Evolutionary conservation across 2,329 filamentous ascomycete species (phyloP).

Genomic region (Tolypocladium amazonense): DNA sequence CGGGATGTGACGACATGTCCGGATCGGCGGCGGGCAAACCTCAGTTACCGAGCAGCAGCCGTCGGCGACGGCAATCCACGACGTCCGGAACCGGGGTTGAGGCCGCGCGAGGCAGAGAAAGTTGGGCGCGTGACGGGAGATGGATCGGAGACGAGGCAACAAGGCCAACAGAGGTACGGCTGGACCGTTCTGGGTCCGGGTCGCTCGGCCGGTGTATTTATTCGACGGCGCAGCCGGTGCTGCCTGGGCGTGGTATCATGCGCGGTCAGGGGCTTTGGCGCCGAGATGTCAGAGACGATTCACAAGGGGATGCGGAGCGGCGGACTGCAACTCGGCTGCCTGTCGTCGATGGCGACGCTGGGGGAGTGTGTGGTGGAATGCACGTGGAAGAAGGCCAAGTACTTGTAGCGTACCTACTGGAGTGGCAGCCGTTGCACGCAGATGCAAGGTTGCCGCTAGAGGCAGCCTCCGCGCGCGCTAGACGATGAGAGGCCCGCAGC

Average conservation of each 20-base stretch:
- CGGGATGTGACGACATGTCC: slow-evolving; percentile 20
- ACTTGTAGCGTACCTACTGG: neutral
- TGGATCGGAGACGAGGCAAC: neutral
- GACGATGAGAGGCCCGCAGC: neutral
- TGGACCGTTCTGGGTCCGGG: neutral
- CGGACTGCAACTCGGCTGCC: neutral
- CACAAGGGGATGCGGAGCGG: neutral
- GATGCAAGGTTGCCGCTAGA: neutral
- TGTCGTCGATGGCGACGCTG: neutral
- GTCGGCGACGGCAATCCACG: neutral
- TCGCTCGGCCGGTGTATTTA: neutral
- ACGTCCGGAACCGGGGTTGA: neutral
- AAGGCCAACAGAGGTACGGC: neutral
- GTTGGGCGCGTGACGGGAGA: neutral
- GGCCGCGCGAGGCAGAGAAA: neutral
- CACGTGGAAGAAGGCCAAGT: neutral
- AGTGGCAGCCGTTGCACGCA: neutral
- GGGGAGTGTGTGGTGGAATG: neutral
- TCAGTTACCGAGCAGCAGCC: slow-evolving; percentile 18
- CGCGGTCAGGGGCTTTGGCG: neutral
- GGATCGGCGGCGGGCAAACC: slow-evolving; percentile 1
- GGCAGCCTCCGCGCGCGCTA: neutral
- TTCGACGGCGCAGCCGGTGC: neutral
- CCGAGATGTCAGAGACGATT: neutral
- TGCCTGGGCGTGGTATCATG: neutral